These are phyloP conservation scores for Chrysoporthe cubensis DNA, from an alignment of 2,329 filamentous ascomycete species.

Conservation along the genomic window DNA sequence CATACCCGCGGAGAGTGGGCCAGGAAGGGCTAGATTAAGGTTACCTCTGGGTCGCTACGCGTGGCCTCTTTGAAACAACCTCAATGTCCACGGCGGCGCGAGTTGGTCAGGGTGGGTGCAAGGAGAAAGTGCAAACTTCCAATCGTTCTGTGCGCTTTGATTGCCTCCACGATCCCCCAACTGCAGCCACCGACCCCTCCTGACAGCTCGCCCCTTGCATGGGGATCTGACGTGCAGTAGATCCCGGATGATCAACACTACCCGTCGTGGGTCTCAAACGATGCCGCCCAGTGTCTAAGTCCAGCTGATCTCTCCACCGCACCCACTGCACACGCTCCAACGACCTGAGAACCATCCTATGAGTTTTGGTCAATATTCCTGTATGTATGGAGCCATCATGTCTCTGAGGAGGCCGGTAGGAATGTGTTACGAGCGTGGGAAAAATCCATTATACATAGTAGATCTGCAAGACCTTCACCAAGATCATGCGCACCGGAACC, in stretches of 20 bases:
- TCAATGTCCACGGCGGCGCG: neutral
- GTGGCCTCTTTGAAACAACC: too few species aligned
- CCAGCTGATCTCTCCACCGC: neutral
- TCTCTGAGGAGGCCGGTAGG: neutral
- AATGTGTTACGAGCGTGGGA: neutral
- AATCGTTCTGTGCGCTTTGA: neutral
- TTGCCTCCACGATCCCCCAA: too few species aligned
- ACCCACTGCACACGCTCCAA: neutral
- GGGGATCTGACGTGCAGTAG: conserved; percentile 5
- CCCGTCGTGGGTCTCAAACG: neutral
- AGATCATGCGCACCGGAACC: neutral
- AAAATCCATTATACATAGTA: neutral
- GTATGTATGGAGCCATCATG: neutral
- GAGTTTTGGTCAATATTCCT: neutral
- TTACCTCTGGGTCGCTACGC: neutral
- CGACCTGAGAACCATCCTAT: neutral
- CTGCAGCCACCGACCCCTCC: neutral
- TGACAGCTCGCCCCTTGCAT: conserved; percentile 1
- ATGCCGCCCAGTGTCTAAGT: neutral
- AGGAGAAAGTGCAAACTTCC: neutral
- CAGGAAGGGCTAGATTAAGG: neutral
- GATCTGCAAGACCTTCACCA: neutral
- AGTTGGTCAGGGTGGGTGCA: neutral
- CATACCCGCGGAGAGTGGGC: neutral
- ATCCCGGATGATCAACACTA: neutral